These are phyloP conservation scores for Talaromyces atroroseus DNA, from an alignment of 2,329 filamentous ascomycete species.

Conservation along the genomic window DNA sequence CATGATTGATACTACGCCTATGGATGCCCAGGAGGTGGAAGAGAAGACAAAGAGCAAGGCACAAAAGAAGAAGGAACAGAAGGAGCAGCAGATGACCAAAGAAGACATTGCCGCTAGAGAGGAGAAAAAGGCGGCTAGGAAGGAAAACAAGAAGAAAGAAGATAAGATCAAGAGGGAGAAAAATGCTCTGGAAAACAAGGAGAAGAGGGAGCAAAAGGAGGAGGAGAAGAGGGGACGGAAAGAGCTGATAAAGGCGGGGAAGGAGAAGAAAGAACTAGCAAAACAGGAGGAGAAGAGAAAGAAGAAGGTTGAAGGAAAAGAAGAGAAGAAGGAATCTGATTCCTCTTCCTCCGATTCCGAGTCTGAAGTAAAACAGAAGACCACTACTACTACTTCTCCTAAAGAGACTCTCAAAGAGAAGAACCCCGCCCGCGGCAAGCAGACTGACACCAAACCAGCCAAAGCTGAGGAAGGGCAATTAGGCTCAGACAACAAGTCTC, in stretches of 20 bases:
- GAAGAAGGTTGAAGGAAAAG: background rate
- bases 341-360: slow-evolving; percentile 3
- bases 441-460: slow-evolving; percentile 15
- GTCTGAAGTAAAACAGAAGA: slow-evolving; percentile 3
- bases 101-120: background rate
- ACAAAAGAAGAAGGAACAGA: slow-evolving; percentile 4
- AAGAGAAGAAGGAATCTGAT: background rate
- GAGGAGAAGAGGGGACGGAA: slow-evolving; percentile 12
- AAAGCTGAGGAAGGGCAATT: slow-evolving; percentile 2
- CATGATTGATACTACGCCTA: slow-evolving; percentile 12
- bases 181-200: slow-evolving; percentile 15
- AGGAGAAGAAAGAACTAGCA: slow-evolving; percentile 15
- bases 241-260: slow-evolving; percentile 7
- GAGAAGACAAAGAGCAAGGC: slow-evolving; percentile 11
- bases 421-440: slow-evolving; percentile 19
- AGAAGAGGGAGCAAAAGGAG: slow-evolving; percentile 12
- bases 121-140: slow-evolving; percentile 1
- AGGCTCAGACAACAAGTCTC: slow-evolving; percentile 36
- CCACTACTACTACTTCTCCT: slow-evolving; percentile 16
- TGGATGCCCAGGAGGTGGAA: slow-evolving; percentile 9
- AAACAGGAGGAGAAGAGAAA: slow-evolving; percentile 16
- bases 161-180: slow-evolving; percentile 10
- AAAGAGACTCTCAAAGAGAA: slow-evolving; percentile 28
- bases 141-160: background rate
- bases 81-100: slow-evolving; percentile 3